A percentile compares a stretch with the other conserved stretches of the same genome.
These are phyloP conservation scores for Plantago lanceolata DNA, from an alignment of 305 asterid genomes.

Conservation along the genomic window DNA sequence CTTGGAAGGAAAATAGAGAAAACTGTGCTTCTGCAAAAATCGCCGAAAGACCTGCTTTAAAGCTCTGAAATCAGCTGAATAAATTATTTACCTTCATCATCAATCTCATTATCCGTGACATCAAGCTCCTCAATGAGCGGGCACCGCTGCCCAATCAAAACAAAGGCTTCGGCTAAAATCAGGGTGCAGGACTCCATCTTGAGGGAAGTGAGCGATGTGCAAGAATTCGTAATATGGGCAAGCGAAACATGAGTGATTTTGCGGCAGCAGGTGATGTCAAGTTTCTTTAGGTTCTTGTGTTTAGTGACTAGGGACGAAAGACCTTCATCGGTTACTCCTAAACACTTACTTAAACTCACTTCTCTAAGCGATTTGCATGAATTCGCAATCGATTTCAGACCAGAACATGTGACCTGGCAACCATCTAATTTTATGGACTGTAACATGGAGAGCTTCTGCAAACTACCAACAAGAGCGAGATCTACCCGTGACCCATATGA, in stretches of 20 bases:
- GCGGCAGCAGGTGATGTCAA: slow-evolving; percentile 94
- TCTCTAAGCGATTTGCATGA: slow-evolving; percentile 63
- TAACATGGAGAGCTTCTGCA: slow-evolving; percentile 66
- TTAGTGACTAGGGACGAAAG: slow-evolving; percentile 64
- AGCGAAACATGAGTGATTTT: slow-evolving; percentile 63
- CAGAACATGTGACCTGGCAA: slow-evolving; percentile 72
- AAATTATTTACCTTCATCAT: slow-evolving; percentile 65
- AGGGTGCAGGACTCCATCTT: slow-evolving; percentile 86
- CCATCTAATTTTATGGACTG: slow-evolving; percentile 76
- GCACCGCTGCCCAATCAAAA: slow-evolving; percentile 79
- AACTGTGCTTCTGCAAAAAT: no score
- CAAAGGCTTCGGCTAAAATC: slow-evolving; percentile 66
- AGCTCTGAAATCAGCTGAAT: neutral
- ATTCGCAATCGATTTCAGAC: slow-evolving; percentile 77
- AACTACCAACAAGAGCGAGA: slow-evolving; percentile 68
- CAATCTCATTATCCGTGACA: slow-evolving; percentile 82
- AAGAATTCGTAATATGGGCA: slow-evolving; percentile 65
- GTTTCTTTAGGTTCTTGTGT: slow-evolving; percentile 58
- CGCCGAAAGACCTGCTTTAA: no score
- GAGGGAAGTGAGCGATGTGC: slow-evolving; percentile 67
- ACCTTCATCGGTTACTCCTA: slow-evolving; percentile 88
- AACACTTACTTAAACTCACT: slow-evolving; percentile 80
- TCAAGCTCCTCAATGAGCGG: slow-evolving; percentile 83
- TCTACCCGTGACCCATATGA: slow-evolving; percentile 78
- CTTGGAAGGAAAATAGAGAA: no score